These are phyloP conservation scores for Phytophthora fragariaefolia DNA, from an alignment of 352 stramenopile genomes.

Conservation along the genomic window DNA sequence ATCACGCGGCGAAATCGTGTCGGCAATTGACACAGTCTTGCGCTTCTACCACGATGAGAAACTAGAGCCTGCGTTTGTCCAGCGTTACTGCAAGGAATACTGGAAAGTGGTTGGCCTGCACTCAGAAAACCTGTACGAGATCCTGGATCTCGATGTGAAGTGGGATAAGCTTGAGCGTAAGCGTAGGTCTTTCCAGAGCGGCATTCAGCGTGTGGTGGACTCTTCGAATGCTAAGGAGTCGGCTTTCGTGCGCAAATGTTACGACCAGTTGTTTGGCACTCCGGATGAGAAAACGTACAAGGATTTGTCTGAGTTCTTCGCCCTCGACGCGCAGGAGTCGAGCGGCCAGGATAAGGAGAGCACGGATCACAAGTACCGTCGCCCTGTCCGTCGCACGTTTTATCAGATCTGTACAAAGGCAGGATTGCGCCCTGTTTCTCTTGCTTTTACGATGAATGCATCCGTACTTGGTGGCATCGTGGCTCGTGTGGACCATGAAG, in stretches of 20 bases:
- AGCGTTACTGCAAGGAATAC: slow-evolving; percentile 92
- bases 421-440: slow-evolving; percentile 69
- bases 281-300: slow-evolving; percentile 88
- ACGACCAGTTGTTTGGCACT: slow-evolving; percentile 70
- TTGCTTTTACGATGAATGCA: slow-evolving; percentile 88
- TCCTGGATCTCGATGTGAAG: slow-evolving; percentile 87
- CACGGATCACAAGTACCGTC: slow-evolving; percentile 71
- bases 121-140: slow-evolving; percentile 85
- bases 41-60: slow-evolving; percentile 92
- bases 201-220: slow-evolving; percentile 74
- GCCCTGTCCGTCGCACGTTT: slow-evolving; percentile 83
- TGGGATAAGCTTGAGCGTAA: slow-evolving; percentile 91
- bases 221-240: slow-evolving; percentile 76
- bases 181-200: slow-evolving; percentile 73
- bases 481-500: slow-evolving; percentile 73
- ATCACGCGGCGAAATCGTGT: slow-evolving; percentile 87
- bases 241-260: slow-evolving; percentile 83
- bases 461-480: slow-evolving; percentile 83
- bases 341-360: slow-evolving; percentile 55
- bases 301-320: slow-evolving; percentile 88
- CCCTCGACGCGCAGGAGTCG: slow-evolving; percentile 72
- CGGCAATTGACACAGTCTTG: slow-evolving; percentile 87
- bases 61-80: slow-evolving; percentile 87
- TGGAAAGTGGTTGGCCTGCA: slow-evolving; percentile 89
- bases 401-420: slow-evolving; percentile 91